Conservation (phyloP, 352 stramenopile genomes). For the Pythium plurisporium region DNA sequence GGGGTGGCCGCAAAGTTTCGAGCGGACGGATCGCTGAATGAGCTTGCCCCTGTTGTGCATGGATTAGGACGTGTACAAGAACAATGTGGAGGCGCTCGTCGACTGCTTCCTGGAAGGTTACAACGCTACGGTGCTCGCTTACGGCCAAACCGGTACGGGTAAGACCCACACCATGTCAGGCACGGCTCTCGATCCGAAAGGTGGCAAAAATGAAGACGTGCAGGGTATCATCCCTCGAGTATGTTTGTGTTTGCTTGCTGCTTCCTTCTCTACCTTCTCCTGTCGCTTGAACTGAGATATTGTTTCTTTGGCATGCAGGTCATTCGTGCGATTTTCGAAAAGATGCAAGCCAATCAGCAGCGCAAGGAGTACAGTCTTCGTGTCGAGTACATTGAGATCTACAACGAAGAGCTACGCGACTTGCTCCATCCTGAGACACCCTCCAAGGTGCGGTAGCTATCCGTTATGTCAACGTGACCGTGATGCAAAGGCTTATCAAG, state of each 20-base stretch:
- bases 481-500: too few relatives aligned
- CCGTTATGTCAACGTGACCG: too few relatives aligned
- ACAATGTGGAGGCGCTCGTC: conserved; percentile 90
- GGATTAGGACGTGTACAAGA: conserved; percentile 92
- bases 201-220: conserved; percentile 87
- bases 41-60: conserved; percentile 44
- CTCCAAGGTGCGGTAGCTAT: too few relatives aligned
- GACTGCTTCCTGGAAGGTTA: conserved; percentile 91
- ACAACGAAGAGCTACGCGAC: conserved; percentile 89
- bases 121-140: conserved; percentile 90
- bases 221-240: conserved; percentile 97
- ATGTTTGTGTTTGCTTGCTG: too few relatives aligned
- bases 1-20: background rate
- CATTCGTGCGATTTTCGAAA: conserved; percentile 95
- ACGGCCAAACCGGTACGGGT: conserved; percentile 88
- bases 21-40: background rate
- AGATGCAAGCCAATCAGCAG: conserved; percentile 47
- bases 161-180: conserved; percentile 98
- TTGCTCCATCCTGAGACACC: too few relatives aligned
- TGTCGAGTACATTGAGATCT: conserved; percentile 91
- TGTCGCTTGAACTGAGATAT: too few relatives aligned
- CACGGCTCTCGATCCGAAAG: conserved; percentile 58
- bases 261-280: too few relatives aligned
- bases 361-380: conserved; percentile 76
- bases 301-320: too few relatives aligned